Evolutionary conservation across 2,329 filamentous ascomycete species (phyloP), one percentile per base, ranked within the genome.

Genomic region (Escovopsis sp.): DNA sequence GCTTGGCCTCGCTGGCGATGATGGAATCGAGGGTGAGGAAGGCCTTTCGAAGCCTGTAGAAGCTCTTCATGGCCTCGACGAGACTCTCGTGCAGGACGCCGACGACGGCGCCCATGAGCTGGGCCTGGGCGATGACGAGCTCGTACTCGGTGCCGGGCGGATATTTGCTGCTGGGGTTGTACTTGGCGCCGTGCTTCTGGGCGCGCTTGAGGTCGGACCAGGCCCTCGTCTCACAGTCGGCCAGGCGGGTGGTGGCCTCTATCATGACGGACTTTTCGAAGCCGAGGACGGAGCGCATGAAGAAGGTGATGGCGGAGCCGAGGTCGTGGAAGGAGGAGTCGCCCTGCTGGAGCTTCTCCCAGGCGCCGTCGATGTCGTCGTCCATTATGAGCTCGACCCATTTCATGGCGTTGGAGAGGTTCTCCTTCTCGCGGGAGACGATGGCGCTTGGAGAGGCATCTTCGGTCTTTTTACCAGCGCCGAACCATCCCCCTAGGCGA

Each of bases 261-360:
- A 76, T 77, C 81, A 96, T 91, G 49, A 93, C 72, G 4, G 91
- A 79, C 59, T 93, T 88, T 62, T 96, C 91, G 53, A 94, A 91
- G 2, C 88, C 88, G 1, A 96, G 66, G 2, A 91, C 81, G 14
- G 88, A 87, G 51, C 79, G 73, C 61, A 96, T 79, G 57, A 96
- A 96, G 36, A 76, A 77, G 15, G 87, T 79, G 30, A 94, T 79
- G 40, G 85, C 82, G 49, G 80, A 70, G 27, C 87, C 88, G 30
- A 96, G 71, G 65, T 82, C 68, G 61, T 98, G 91, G 56, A 93
- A 96, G n/a, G 84, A 76, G 6, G 88, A 94, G 50, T 74, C 72
- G 36, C 83, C 80, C 50, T 80, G 73, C 39, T 73, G 72, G 31
- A 94, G 69, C 35, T 77, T 76, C 45, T 69, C 68, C 62, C 93